These are phyloP conservation scores for Fusarium sarcochroum DNA, from an alignment of 2,329 filamentous ascomycete genomes.

Conservation along the genomic window DNA sequence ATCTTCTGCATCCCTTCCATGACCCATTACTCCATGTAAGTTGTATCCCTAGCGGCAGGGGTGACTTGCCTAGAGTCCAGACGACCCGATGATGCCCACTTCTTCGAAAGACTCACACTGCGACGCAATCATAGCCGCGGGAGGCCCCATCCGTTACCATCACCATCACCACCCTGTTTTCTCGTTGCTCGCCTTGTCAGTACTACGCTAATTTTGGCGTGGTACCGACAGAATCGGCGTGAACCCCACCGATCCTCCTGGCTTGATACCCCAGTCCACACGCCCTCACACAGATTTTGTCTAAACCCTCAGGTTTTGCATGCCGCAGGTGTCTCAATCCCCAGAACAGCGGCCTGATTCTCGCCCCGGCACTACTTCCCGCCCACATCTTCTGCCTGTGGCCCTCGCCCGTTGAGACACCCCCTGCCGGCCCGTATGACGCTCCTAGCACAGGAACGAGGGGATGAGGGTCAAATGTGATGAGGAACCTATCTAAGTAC, in stretches of 20 bases:
- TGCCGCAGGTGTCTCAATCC: conserved; percentile 32
- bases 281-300: conserved; percentile 31
- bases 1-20: conserved; percentile 53
- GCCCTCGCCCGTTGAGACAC: conserved; percentile 55
- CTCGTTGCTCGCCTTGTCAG: conserved; percentile 45
- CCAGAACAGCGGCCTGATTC: conserved; percentile 40
- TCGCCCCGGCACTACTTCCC: conserved; percentile 48
- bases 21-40: conserved; percentile 37
- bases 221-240: conserved; percentile 26
- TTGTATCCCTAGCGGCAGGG: conserved; percentile 48
- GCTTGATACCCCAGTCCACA: conserved; percentile 20
- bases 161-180: conserved; percentile 40
- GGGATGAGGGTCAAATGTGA: too few relatives aligned
- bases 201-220: conserved; percentile 43
- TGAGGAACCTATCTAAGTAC: too few relatives aligned
- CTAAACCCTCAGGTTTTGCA: conserved; percentile 26
- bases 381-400: conserved; percentile 43
- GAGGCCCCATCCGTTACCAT: conserved; percentile 35
- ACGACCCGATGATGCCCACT: conserved; percentile 43
- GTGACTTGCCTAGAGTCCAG: conserved; percentile 39
- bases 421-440: conserved; percentile 54
- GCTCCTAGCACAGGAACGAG: too few relatives aligned
- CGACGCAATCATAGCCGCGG: conserved; percentile 35
- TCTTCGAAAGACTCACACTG: conserved; percentile 38
- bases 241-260: conserved; percentile 27